A percentile compares a stretch with the other conserved stretches of the same genome.
Evolutionary conservation across 2,329 filamentous ascomycete genomes (phyloP).

Genomic region (Phaeosphaeria sp.): DNA sequence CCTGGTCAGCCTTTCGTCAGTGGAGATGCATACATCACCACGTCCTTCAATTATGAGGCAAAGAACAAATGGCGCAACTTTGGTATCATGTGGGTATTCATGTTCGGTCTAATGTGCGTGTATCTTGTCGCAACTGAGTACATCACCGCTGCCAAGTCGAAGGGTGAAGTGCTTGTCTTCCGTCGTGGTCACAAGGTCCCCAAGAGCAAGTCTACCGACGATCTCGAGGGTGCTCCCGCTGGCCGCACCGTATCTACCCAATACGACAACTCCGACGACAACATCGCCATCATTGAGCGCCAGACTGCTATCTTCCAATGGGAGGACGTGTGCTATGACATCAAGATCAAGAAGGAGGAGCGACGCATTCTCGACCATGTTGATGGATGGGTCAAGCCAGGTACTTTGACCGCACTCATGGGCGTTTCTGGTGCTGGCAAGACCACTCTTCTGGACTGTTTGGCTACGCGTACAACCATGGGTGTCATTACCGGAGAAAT

Average conservation of each 20-base stretch:
- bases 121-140: conserved; percentile 56
- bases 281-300: conserved; percentile 59
- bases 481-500: conserved; percentile 88
- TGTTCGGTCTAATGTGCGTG: conserved; percentile 49
- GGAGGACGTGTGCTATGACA: conserved; percentile 79
- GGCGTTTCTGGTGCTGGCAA: conserved; percentile 93
- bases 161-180: conserved; percentile 60
- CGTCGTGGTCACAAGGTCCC: conserved; percentile 57
- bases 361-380: conserved; percentile 83
- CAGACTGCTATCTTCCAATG: conserved; percentile 85
- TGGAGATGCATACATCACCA: conserved; percentile 48
- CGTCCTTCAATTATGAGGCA: conserved; percentile 41
- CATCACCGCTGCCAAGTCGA: conserved; percentile 58
- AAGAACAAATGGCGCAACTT: conserved; percentile 57
- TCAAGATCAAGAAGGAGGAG: conserved; percentile 79
- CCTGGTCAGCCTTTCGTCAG: conserved; percentile 47
- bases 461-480: conserved; percentile 86
- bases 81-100: conserved; percentile 55
- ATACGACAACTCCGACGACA: conserved; percentile 42
- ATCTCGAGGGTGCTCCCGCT: conserved; percentile 47
- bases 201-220: conserved; percentile 54
- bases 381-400: conserved; percentile 92
- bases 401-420: conserved; percentile 85
- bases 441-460: conserved; percentile 84
- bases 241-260: conserved; percentile 42